Conservation (phyloP, 352 stramenopile genomes). For the Phytophthora capsici region DNA sequence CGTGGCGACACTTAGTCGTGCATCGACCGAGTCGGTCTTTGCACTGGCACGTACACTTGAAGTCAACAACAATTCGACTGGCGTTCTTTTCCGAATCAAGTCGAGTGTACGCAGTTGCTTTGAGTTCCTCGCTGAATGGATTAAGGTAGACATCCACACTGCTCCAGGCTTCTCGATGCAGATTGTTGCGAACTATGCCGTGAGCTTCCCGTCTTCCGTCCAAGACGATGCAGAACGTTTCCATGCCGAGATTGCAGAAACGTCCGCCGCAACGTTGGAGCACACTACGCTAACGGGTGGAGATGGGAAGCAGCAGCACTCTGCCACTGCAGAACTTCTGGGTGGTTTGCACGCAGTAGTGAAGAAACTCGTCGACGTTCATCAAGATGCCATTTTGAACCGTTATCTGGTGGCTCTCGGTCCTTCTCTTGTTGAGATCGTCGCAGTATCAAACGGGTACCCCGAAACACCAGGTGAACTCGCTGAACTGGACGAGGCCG, state of each 20-base stretch:
- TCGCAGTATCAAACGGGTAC: conserved; percentile 31
- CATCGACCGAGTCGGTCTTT: conserved; percentile 47
- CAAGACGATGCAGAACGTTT: conserved; percentile 37
- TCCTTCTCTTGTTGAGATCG: conserved; percentile 46
- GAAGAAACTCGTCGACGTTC: conserved; percentile 53
- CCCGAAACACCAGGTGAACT: conserved; percentile 30
- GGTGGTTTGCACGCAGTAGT: conserved; percentile 42
- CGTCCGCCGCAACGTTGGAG: conserved; percentile 29
- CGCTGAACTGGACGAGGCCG: conserved; percentile 48
- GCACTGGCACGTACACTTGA: conserved; percentile 48
- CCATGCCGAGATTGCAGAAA: conserved; percentile 43
- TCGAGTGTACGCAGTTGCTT: conserved; percentile 39
- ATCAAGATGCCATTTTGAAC: conserved; percentile 43
- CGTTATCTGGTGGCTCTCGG: conserved; percentile 56
- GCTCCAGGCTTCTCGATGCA: conserved; percentile 50
- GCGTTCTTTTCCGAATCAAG: conserved; percentile 21
- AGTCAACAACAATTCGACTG: background rate
- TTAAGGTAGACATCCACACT: conserved; percentile 44
- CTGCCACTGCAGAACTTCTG: conserved; percentile 36
- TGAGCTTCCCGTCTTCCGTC: conserved; percentile 41
- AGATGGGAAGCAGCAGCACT: conserved; percentile 34
- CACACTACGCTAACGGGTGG: background rate
- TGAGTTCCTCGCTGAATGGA: conserved; percentile 44
- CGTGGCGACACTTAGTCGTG: conserved; percentile 45
- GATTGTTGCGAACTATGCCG: conserved; percentile 44